Evolutionary conservation across 768 basidiomycete genomes (phyloP), one percentile per base, ranked within the genome.

Genomic region (Podaxis rugospora): DNA sequence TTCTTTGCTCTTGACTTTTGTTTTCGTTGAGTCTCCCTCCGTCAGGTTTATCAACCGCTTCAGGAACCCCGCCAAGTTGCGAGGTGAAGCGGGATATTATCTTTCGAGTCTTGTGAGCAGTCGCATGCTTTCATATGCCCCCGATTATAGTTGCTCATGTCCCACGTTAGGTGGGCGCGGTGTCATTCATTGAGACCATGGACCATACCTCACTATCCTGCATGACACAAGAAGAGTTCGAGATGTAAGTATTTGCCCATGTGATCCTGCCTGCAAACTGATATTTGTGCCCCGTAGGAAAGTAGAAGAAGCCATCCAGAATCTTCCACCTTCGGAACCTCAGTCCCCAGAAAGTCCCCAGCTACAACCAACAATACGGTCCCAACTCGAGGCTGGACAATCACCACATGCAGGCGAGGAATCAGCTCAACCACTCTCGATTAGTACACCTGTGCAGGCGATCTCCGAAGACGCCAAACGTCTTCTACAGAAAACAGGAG

Each of bases 111-210:
- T 99, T 57, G 95, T 95, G 66, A 66, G 89, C 73, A 21, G 16
- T 50, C 25, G 32, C 13, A 2, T 39, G 37, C 4, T 50, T 5
- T 16, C 36, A 2, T 36, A 25, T 63, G 11, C 25, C 0, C 25
- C 2, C 23, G 6, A 5, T 32, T 3, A 6, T 18, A 62, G 3
- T 10, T 55, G 13, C 18, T 9, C 27, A 46, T 47, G 53, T 57
- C 25, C 10, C 36, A 18, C 3, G 4, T 6, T 63, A 98, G 94
- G 95, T 90, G 85, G 97, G 94, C 3, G 94, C 97, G 1, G 92
- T 98, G 37, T 92, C 93, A 1, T 99, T 98, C 71, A 95, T 99
- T 63, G 97, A 99, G 74, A 92, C 94, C 0, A 95, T 99, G 93
- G 97, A 98, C 70, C 92, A 95, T 61, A 89, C 93, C 0, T 91